A percentile compares a stretch with the other conserved stretches of the same genome.
phyloP scores from a whole-genome alignment of 2,329 filamentous ascomycete genomes.

The Phialophora macrospora region DNA sequence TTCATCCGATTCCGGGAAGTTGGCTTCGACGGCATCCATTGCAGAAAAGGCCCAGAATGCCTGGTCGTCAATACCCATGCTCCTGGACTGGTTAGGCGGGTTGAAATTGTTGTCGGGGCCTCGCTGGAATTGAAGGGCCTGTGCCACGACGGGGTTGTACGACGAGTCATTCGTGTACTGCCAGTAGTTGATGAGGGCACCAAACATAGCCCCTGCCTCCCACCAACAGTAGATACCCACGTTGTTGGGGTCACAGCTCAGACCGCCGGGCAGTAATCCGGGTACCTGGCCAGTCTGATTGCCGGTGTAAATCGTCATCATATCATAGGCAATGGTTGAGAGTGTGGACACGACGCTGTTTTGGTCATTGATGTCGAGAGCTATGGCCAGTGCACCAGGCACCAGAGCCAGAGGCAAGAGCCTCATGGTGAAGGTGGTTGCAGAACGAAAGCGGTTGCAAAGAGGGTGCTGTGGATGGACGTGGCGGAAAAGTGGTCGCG shows the following conservation, averaged over 20 bases:
- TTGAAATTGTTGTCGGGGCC: slow-evolving; percentile 48
- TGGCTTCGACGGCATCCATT: slow-evolving; percentile 61
- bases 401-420: slow-evolving; percentile 20
- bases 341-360: slow-evolving; percentile 43
- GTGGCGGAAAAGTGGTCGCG: neutral
- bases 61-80: slow-evolving; percentile 62
- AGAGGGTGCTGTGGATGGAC: neutral
- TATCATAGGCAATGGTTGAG: slow-evolving; percentile 46
- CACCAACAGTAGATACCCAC: slow-evolving; percentile 48
- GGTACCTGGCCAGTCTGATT: slow-evolving; percentile 48
- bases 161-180: slow-evolving; percentile 49
- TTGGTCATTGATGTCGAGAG: slow-evolving; percentile 22
- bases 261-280: slow-evolving; percentile 48
- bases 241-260: slow-evolving; percentile 39
- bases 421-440: slow-evolving; percentile 19
- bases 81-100: slow-evolving; percentile 49
- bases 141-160: slow-evolving; percentile 47
- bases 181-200: slow-evolving; percentile 50
- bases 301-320: slow-evolving; percentile 48
- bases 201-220: slow-evolving; percentile 53
- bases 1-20: slow-evolving; percentile 49
- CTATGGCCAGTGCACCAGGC: slow-evolving; percentile 27
- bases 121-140: slow-evolving; percentile 48
- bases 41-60: slow-evolving; percentile 63
- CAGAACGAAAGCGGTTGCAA: neutral